phyloP scores from a whole-genome alignment of 2,329 filamentous ascomycete genomes.

The Colletotrichum navitas region DNA sequence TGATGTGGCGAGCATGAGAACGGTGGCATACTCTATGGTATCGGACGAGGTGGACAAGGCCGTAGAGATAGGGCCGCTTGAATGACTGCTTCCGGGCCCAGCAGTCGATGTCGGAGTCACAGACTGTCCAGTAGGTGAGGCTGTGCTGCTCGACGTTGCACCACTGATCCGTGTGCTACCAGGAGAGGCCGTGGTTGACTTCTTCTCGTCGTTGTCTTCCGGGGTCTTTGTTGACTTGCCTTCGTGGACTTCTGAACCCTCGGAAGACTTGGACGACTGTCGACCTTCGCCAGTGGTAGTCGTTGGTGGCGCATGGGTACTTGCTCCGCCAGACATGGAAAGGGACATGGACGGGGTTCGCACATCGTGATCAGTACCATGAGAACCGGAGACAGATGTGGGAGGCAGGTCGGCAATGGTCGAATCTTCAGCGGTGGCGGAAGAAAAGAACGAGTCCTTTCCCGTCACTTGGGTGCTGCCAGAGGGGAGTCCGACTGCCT shows the following conservation, averaged over 20 bases:
- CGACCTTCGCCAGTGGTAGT: too few species aligned
- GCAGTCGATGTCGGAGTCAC: background rate
- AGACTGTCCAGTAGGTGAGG: background rate
- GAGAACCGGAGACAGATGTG: background rate
- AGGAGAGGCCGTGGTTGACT: background rate
- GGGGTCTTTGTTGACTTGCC: background rate
- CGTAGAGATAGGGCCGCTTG: background rate
- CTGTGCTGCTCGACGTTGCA: background rate
- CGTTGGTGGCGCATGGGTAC: background rate
- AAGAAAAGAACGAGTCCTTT: too few species aligned
- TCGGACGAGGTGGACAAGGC: background rate
- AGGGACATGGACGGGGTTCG: background rate
- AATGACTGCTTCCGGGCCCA: background rate
- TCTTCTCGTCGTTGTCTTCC: background rate
- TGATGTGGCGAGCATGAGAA: slow-evolving; percentile 6
- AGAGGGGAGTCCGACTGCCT: background rate
- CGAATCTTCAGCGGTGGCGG: too few species aligned
- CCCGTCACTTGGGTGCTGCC: background rate
- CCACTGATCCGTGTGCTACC: background rate
- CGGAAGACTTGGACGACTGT: background rate
- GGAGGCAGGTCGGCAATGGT: background rate
- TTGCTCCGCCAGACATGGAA: background rate
- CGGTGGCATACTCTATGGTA: background rate
- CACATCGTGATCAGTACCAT: background rate
- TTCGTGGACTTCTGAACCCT: background rate